Conservation (phyloP, 2,329 filamentous ascomycete species). For the Graphilbum ipis-grandicollis region DNA sequence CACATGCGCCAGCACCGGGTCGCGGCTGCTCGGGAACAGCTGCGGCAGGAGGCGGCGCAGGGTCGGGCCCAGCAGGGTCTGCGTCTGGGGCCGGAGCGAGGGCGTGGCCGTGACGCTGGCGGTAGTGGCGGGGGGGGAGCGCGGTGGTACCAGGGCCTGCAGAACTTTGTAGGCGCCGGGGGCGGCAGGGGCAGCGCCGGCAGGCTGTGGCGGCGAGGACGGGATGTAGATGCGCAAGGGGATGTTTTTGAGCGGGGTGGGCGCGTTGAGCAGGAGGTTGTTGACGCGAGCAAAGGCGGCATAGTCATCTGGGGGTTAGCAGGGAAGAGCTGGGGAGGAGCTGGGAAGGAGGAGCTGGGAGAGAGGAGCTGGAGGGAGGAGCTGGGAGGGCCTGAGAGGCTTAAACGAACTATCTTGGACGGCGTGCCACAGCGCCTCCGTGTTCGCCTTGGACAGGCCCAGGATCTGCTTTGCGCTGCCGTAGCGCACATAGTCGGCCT, state of each 20-base stretch:
- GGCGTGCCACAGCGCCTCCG: conserved; percentile 64
- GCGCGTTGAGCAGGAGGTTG: conserved; percentile 57
- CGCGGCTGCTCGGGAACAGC: conserved; percentile 74
- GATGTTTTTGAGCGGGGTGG: conserved; percentile 62
- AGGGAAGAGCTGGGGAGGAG: background rate
- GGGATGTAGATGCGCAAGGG: conserved; percentile 79
- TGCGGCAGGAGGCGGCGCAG: conserved; percentile 59
- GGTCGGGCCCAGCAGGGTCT: conserved; percentile 54
- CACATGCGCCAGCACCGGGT: conserved; percentile 67
- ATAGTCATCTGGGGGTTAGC: conserved; percentile 43
- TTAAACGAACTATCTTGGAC: conserved; percentile 48
- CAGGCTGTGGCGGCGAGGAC: conserved; percentile 32
- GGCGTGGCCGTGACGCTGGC: too few relatives aligned
- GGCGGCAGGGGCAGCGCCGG: conserved; percentile 10
- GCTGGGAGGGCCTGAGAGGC: background rate
- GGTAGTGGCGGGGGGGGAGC: too few relatives aligned
- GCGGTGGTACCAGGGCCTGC: conserved; percentile 52
- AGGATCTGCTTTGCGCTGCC: conserved; percentile 82
- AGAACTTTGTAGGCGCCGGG: conserved; percentile 49
- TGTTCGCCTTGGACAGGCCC: conserved; percentile 71
- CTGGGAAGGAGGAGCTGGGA: background rate
- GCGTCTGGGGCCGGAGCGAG: conserved; percentile 21
- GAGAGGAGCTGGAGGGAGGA: background rate
- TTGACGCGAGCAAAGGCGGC: conserved; percentile 57
- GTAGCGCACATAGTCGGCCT: conserved; percentile 75